Conservation (phyloP, 805 yeast species). For the Sugiyamaella marilandica region DNA sequence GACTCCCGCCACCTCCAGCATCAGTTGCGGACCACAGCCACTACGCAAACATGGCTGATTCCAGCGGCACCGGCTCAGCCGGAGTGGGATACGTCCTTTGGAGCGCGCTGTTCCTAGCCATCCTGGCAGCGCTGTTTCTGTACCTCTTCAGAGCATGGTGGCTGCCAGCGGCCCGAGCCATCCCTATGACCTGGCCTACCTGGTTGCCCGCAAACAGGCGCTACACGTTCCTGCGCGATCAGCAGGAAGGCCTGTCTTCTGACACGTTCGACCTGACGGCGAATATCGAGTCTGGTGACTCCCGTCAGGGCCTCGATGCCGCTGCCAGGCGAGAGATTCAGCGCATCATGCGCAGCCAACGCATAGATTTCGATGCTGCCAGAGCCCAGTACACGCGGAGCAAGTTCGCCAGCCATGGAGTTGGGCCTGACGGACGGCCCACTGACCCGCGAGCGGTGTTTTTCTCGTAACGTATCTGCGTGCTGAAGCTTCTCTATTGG, state of each 20-base stretch:
- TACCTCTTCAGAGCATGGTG: slow-evolving; percentile 17
- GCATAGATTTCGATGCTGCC: slow-evolving; percentile 64
- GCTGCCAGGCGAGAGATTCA: slow-evolving; percentile 48
- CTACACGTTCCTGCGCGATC: slow-evolving; percentile 42
- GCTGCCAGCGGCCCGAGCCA: slow-evolving; percentile 12
- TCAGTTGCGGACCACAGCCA: too few relatives aligned
- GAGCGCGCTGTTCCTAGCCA: slow-evolving; percentile 6
- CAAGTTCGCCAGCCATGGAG: slow-evolving; percentile 46
- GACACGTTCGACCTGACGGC: slow-evolving; percentile 51
- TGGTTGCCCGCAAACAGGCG: slow-evolving; percentile 11
- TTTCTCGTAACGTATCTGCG: slow-evolving; percentile 19
- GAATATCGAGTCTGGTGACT: slow-evolving; percentile 45
- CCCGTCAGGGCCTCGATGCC: slow-evolving; percentile 58
- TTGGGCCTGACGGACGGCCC: slow-evolving; percentile 65
- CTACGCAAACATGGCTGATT: neutral
- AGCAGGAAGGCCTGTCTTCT: slow-evolving; percentile 57
- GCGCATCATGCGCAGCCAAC: slow-evolving; percentile 47
- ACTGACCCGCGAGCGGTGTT: slow-evolving; percentile 57
- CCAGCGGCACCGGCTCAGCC: neutral
- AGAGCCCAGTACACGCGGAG: slow-evolving; percentile 47
- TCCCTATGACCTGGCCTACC: slow-evolving; percentile 4
- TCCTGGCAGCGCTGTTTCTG: slow-evolving; percentile 8
- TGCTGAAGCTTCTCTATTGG: too few relatives aligned
- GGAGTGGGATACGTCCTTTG: slow-evolving; percentile 8
- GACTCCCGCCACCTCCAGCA: too few relatives aligned